These are phyloP conservation scores for Tolypocladium ophioglossoides DNA, from an alignment of 2,329 filamentous ascomycete species.

Conservation along the genomic window DNA sequence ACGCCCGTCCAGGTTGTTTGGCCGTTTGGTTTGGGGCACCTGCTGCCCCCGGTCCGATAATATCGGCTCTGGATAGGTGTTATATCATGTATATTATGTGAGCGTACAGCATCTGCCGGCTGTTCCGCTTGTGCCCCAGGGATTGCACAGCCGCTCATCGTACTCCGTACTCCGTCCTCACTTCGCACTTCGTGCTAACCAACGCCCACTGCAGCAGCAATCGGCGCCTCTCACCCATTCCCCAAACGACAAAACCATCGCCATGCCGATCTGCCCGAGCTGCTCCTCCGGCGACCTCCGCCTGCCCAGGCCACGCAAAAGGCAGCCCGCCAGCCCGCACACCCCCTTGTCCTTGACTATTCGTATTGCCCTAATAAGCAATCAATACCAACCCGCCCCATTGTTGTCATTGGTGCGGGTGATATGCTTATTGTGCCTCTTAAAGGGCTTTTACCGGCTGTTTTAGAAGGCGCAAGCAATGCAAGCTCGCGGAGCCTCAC, in stretches of 20 bases:
- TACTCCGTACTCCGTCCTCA: no score
- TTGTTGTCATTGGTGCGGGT: background rate
- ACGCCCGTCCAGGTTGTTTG: background rate
- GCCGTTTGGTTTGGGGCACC: background rate
- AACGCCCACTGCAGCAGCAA: background rate
- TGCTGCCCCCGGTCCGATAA: background rate
- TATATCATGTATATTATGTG: no score
- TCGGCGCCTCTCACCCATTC: background rate
- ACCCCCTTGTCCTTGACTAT: background rate
- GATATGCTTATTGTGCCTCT: conserved; percentile 1
- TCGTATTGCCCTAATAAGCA: no score
- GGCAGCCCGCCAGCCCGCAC: no score
- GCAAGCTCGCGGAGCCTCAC: background rate
- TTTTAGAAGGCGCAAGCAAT: no score
- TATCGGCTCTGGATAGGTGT: no score
- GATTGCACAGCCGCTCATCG: no score
- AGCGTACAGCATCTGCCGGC: background rate
- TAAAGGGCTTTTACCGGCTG: no score
- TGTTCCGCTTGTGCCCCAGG: background rate
- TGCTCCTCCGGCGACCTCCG: no score
- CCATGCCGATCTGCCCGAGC: conserved; percentile 1
- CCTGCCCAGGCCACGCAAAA: no score
- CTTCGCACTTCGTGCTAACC: no score
- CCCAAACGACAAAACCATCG: background rate
- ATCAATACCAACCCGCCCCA: no score